Evolutionary conservation across 257 asterid species (phyloP).

Genomic region (Ophiorrhiza pumila): DNA sequence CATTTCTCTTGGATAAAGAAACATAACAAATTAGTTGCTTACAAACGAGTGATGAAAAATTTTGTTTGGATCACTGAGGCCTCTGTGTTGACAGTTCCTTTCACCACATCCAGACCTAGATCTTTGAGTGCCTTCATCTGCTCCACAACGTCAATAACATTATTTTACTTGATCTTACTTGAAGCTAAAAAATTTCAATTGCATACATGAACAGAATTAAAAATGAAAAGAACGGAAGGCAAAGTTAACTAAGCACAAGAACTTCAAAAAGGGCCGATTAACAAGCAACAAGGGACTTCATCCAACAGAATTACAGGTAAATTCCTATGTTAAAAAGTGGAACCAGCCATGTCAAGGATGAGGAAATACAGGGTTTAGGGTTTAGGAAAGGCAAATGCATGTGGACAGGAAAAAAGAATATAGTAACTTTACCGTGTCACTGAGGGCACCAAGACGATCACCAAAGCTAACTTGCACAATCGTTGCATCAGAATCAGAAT

Average conservation of each 20-base stretch:
- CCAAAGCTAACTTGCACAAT: conserved; percentile 91
- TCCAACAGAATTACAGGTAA: neutral
- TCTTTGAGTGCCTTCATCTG: conserved; percentile 97
- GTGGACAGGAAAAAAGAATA: conserved; percentile 3
- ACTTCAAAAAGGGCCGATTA: neutral
- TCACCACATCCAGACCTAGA: conserved; percentile 86
- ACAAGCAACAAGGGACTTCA: neutral
- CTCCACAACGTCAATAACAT: conserved; percentile 22
- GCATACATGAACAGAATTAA: neutral
- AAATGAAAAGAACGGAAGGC: no score
- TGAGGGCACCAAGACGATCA: conserved; percentile 94
- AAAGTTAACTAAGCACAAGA: neutral
- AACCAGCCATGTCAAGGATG: neutral
- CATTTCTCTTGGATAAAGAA: conserved; percentile 5
- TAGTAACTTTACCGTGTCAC: conserved; percentile 67
- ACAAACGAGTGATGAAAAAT: conserved; percentile 68
- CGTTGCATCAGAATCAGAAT: conserved; percentile 77
- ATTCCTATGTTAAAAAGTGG: neutral
- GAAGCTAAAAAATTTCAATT: neutral
- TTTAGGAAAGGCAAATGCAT: no score
- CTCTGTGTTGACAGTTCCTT: conserved; percentile 88
- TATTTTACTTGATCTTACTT: conserved; percentile 8
- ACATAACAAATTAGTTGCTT: conserved; percentile 29
- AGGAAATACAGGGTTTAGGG: no score
- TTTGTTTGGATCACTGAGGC: conserved; percentile 71